Percentiles rank a stretch among this genome's conserved stretches.
Evolutionary conservation across 768 basidiomycete genomes (phyloP).

Genomic region (Leccinum ochraceum): DNA sequence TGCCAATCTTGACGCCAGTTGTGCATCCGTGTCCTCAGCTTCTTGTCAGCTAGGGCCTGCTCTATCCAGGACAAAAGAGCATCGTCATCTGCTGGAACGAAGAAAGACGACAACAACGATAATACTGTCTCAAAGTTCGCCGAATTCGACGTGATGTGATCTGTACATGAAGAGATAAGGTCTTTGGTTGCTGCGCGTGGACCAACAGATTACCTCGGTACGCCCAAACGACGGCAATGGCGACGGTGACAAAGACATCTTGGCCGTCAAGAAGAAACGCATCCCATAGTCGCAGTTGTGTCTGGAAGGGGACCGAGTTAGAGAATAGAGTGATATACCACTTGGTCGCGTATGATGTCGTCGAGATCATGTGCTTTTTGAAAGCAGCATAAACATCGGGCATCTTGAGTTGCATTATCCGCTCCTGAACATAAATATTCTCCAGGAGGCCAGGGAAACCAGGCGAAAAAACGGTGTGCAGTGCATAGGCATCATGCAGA

Average conservation of each 20-base stretch:
- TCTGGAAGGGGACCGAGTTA: slow-evolving; percentile 94
- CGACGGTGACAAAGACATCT: slow-evolving; percentile 84
- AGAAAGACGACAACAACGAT: slow-evolving; percentile 90
- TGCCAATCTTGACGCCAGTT: slow-evolving; percentile 84
- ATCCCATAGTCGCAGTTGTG: slow-evolving; percentile 94
- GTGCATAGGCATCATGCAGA: slow-evolving; percentile 84
- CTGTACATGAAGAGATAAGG: slow-evolving; percentile 40
- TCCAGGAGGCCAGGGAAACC: slow-evolving; percentile 97
- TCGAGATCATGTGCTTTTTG: slow-evolving; percentile 85
- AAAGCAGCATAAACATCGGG: slow-evolving; percentile 88
- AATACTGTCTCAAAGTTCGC: slow-evolving; percentile 93
- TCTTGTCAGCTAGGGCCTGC: slow-evolving; percentile 57
- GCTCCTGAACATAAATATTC: slow-evolving; percentile 94
- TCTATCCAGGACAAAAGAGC: slow-evolving; percentile 79
- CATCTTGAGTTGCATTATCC: slow-evolving; percentile 83
- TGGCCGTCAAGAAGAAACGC: slow-evolving; percentile 88
- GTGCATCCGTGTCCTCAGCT: slow-evolving; percentile 66
- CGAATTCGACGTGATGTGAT: slow-evolving; percentile 75
- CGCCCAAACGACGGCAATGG: slow-evolving; percentile 88
- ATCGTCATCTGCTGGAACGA: slow-evolving; percentile 91
- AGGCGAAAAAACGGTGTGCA: slow-evolving; percentile 88
- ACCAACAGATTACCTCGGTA: slow-evolving; percentile 65
- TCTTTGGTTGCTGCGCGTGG: background rate
- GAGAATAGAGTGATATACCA: slow-evolving; percentile 99
- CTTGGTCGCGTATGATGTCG: slow-evolving; percentile 95